These are phyloP conservation scores for Melampsora americana DNA, from an alignment of 1,284 basidiomycete species.

Conservation along the genomic window DNA sequence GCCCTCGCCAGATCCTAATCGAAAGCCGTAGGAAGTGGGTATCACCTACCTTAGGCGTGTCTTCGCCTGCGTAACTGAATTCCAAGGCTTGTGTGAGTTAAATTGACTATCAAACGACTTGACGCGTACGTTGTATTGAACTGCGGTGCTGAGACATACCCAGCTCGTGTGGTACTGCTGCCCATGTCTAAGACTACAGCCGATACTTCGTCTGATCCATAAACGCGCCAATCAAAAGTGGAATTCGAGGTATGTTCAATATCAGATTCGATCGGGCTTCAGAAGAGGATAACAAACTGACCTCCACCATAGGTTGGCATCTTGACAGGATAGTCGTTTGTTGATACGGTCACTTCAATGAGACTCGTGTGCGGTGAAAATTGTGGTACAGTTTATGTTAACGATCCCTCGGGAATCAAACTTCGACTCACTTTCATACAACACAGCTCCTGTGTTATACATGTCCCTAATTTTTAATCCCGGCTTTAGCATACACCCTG, in stretches of 20 bases:
- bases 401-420: too few relatives aligned
- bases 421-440: too few relatives aligned
- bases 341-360: too few relatives aligned
- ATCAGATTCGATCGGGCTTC: background rate
- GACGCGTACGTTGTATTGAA: background rate
- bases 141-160: slow-evolving; percentile 54
- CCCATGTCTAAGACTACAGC: slow-evolving; percentile 95
- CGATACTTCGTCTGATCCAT: slow-evolving; percentile 76
- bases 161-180: slow-evolving; percentile 79
- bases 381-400: too few relatives aligned
- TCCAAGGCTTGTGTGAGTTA: background rate
- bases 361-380: too few relatives aligned
- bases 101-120: background rate
- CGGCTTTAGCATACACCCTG: too few relatives aligned
- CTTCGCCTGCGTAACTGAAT: slow-evolving; percentile 80
- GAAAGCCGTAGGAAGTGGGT: slow-evolving; percentile 83
- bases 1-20: slow-evolving; percentile 54
- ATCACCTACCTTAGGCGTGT: slow-evolving; percentile 88
- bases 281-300: background rate
- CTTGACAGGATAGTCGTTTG: background rate
- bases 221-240: background rate
- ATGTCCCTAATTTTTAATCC: too few relatives aligned
- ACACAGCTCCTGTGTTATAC: too few relatives aligned
- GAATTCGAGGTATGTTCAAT: background rate
- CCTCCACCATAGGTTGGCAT: slow-evolving; percentile 13